A percentile compares a stretch with the other conserved stretches of the same genome.
These are phyloP conservation scores for Nissolia schottii DNA, from an alignment of 306 rosid genomes.

Conservation along the genomic window DNA sequence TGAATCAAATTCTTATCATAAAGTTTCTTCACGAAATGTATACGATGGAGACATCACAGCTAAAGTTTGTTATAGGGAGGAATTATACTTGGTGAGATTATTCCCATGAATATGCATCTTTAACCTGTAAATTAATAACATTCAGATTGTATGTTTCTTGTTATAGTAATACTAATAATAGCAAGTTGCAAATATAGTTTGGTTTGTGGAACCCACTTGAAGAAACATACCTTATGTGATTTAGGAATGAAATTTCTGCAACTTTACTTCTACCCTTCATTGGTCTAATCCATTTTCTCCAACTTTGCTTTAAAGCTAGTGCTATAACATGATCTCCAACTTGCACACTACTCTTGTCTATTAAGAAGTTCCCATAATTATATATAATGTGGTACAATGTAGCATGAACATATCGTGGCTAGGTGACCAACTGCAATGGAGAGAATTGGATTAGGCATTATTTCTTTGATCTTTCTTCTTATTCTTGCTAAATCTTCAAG, in stretches of 20 bases:
- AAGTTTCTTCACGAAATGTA: not conserved
- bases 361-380: conserved; percentile 6
- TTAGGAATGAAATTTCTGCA: conserved; percentile 14
- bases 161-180: not conserved
- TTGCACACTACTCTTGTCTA: conserved; percentile 34
- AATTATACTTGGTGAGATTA: not conserved
- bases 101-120: not conserved
- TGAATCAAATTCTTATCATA: not conserved
- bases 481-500: conserved; percentile 16
- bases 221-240: conserved; percentile 8
- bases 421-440: conserved; percentile 44
- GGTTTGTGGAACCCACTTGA: conserved; percentile 39
- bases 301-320: conserved; percentile 74
- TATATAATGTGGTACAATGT: conserved; percentile 28
- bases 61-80: not conserved
- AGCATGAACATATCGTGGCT: conserved; percentile 23
- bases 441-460: not conserved
- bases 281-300: conserved; percentile 18
- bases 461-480: conserved; percentile 37
- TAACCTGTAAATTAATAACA: not conserved
- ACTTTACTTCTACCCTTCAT: conserved; percentile 49
- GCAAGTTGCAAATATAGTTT: not conserved
- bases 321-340: conserved; percentile 29
- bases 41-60: conserved; percentile 24
- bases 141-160: not conserved